phyloP scores from a whole-genome alignment of 805 yeast genomes.

The Tetrapisispora iriomotensis region DNA sequence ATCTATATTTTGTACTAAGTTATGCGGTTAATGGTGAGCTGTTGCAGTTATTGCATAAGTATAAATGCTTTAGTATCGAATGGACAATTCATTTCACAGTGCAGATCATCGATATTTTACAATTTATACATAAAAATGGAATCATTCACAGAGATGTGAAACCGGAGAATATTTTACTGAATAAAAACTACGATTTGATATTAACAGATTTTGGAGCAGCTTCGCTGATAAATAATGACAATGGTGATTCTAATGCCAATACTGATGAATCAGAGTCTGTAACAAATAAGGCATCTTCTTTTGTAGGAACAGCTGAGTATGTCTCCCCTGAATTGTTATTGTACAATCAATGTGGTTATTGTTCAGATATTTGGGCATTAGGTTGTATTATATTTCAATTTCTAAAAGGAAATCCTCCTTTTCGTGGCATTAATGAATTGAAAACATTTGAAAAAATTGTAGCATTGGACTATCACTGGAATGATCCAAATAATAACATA shows the following conservation, averaged over 20 bases:
- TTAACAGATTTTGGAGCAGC: constrained; percentile 99
- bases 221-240: constrained; percentile 32
- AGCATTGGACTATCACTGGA: constrained; percentile 57
- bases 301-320: constrained; percentile 96
- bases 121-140: constrained; percentile 80
- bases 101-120: constrained; percentile 85
- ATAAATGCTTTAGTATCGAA: constrained; percentile 56
- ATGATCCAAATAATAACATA: not conserved
- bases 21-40: constrained; percentile 95
- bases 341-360: constrained; percentile 70
- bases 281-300: constrained; percentile 42
- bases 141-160: constrained; percentile 90
- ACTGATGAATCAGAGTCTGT: constrained; percentile 22
- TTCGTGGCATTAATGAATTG: constrained; percentile 77
- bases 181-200: constrained; percentile 76
- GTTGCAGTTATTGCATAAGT: constrained; percentile 54
- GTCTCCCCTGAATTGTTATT: constrained; percentile 85
- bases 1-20: constrained; percentile 85
- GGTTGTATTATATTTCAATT: constrained; percentile 85
- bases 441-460: constrained; percentile 85
- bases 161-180: constrained; percentile 86
- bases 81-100: constrained; percentile 73
- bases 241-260: constrained; percentile 9
- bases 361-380: constrained; percentile 87
- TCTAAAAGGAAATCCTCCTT: constrained; percentile 78